Base-by-base conservation (phyloP, 2,329 filamentous ascomycete genomes). In the Arthrobotrys sphaeroides region DNA sequence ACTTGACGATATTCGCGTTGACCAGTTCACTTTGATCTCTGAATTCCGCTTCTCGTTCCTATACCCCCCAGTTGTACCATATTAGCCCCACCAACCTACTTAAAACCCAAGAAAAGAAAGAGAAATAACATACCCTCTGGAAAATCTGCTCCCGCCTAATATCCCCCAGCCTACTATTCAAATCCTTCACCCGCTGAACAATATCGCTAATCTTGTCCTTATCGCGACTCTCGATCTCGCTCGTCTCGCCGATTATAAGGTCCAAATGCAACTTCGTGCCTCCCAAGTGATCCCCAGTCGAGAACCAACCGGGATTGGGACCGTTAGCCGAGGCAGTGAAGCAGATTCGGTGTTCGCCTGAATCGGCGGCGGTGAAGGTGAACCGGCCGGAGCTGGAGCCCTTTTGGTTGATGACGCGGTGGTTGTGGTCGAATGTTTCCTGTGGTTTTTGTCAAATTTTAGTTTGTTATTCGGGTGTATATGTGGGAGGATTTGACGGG, bases 11-110 rank as follows among this genome's bases (percentile, higher is more conserved):
- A 80, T 94, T 91, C 67, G 89, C 86, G 84, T 99, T 99, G 78
- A 94, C 97, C 43, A 88, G 86, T 84, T 99, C 95, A 80, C 93
- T 97, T 84, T 98, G 95, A 84, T 99, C 95, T 84, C 95, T 89
- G 87, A 99, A 99, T 83, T 98, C 94, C 80, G 93, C 93, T 83
- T 99, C 95, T 79, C 95, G 92, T 87, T 98, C 95, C 92, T 97
- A 78, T 10, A 20, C 10, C 4, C 18, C 28, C 33, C 28, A 31
- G 1, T 24, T n/a, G 13, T n/a, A 5, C 28, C 28, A 33, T 5
- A 33, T 13, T 10, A 28, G 24, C 12, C 28, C n/a, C n/a, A n/a
- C n/a, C n/a, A n/a, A n/a, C n/a, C n/a, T n/a, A n/a, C 26, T 16
- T 28, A 24, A 26, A 51, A 16, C 6, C 24, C 22, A 55, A 55